Evolutionary conservation across 495 filamentous ascomycete genomes (phyloP).

Genomic region (Podospora comata): DNA sequence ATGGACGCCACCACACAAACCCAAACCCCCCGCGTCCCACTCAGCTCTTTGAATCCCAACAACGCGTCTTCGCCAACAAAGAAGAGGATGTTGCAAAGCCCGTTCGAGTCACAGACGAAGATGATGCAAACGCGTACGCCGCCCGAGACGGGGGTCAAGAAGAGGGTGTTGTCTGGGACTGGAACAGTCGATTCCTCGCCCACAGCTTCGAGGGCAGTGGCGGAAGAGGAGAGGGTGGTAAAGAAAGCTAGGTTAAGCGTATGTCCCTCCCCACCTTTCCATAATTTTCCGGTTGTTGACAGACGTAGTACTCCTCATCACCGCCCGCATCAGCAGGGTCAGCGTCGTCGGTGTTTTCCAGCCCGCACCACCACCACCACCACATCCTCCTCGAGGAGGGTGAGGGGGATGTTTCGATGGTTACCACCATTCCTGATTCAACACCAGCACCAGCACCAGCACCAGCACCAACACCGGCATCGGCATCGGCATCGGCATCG

Average conservation of each 20-base stretch:
- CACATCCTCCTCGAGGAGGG: conserved; percentile 1
- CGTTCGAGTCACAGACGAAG: neutral
- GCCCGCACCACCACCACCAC: neutral
- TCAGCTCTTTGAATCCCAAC: neutral
- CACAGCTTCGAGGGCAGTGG: neutral
- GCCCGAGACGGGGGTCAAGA: neutral
- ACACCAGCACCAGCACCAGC: no score
- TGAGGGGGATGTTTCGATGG: conserved; percentile 39
- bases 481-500: no score
- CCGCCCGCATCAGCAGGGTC: conserved; percentile 14
- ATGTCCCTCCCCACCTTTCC: neutral
- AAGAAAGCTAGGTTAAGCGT: neutral
- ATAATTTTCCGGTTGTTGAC: no score
- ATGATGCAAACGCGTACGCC: neutral
- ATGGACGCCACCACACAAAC: neutral
- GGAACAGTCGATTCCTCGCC: neutral
- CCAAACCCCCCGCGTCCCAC: neutral
- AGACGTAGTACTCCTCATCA: conserved; percentile 11
- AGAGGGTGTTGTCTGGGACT: neutral
- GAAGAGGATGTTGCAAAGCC: neutral
- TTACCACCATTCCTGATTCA: conserved; percentile 32
- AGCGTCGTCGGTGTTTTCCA: neutral
- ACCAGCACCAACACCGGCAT: no score
- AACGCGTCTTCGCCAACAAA: neutral
- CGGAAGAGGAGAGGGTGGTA: neutral